phyloP scores from a whole-genome alignment of 2,329 filamentous ascomycete species.

The Sporothrix protearum region DNA sequence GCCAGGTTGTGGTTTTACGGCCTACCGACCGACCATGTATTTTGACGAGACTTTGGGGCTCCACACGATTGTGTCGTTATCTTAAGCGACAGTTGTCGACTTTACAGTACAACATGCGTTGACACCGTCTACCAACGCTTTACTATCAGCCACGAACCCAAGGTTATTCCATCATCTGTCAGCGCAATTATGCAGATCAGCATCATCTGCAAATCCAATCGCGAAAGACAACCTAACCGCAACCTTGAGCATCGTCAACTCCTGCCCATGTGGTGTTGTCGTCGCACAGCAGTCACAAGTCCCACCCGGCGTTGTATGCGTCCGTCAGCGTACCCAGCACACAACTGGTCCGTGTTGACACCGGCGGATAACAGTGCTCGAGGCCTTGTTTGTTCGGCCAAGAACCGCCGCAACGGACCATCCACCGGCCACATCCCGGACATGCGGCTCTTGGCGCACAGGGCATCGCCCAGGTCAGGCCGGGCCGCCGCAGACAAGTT shows the following conservation, averaged over 20 bases:
- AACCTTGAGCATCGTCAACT: constrained; percentile 38
- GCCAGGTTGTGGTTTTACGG: too few species aligned
- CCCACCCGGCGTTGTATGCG: constrained; percentile 53
- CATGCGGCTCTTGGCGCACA: constrained; percentile 56
- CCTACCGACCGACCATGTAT: too few species aligned
- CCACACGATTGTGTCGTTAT: not conserved
- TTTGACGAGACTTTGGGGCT: not conserved
- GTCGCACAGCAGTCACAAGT: constrained; percentile 55
- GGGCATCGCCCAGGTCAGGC: constrained; percentile 42
- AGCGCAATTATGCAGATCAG: not conserved
- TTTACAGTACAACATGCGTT: not conserved
- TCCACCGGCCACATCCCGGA: constrained; percentile 51
- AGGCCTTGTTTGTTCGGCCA: constrained; percentile 37
- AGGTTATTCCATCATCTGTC: constrained; percentile 25
- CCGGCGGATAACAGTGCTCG: constrained; percentile 54
- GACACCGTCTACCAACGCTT: constrained; percentile 22
- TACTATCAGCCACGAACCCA: constrained; percentile 30
- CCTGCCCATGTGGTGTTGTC: constrained; percentile 40
- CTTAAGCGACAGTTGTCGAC: not conserved
- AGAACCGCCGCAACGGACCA: constrained; percentile 42
- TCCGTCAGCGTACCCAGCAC: constrained; percentile 55
- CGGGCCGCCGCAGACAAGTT: constrained; percentile 39
- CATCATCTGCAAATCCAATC: not conserved
- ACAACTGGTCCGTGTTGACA: constrained; percentile 62
- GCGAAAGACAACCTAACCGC: constrained; percentile 32